These are phyloP conservation scores for Phytophthora palmivora DNA, from an alignment of 352 stramenopile genomes.

Conservation along the genomic window DNA sequence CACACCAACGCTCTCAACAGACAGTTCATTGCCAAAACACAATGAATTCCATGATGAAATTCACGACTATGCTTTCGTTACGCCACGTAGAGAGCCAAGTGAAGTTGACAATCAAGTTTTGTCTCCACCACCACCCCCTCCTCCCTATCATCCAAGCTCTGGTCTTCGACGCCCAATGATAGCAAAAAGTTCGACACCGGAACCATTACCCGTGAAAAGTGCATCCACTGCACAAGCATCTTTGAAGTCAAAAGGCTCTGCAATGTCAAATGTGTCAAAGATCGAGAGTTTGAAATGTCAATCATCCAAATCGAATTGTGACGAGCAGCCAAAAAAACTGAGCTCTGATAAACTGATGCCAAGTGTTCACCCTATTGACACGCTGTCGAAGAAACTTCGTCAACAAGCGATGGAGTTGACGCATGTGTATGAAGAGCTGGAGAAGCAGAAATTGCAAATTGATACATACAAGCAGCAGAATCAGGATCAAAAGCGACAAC, in stretches of 20 bases:
- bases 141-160: slow-evolving; percentile 10
- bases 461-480: slow-evolving; percentile 43
- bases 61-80: slow-evolving; percentile 20
- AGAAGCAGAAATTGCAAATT: slow-evolving; percentile 59
- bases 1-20: slow-evolving; percentile 23
- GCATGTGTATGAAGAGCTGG: slow-evolving; percentile 73
- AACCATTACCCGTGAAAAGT: slow-evolving; percentile 1
- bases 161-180: slow-evolving; percentile 2
- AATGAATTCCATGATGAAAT: slow-evolving; percentile 10
- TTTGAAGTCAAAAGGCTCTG: neutral
- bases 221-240: slow-evolving; percentile 1
- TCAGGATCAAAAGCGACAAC: slow-evolving; percentile 50
- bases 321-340: slow-evolving; percentile 13
- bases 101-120: slow-evolving; percentile 28
- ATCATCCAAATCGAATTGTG: slow-evolving; percentile 1
- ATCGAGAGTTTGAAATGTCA: neutral
- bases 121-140: slow-evolving; percentile 26
- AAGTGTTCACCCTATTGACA: slow-evolving; percentile 64
- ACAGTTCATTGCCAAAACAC: slow-evolving; percentile 7
- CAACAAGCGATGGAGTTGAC: slow-evolving; percentile 78
- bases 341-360: slow-evolving; percentile 20
- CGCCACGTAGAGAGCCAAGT: slow-evolving; percentile 9
- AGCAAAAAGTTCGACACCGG: slow-evolving; percentile 1
- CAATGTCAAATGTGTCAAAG: slow-evolving; percentile 17
- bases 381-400: slow-evolving; percentile 75